Conservation (phyloP, 805 yeast species). For the Candida ovalis region DNA sequence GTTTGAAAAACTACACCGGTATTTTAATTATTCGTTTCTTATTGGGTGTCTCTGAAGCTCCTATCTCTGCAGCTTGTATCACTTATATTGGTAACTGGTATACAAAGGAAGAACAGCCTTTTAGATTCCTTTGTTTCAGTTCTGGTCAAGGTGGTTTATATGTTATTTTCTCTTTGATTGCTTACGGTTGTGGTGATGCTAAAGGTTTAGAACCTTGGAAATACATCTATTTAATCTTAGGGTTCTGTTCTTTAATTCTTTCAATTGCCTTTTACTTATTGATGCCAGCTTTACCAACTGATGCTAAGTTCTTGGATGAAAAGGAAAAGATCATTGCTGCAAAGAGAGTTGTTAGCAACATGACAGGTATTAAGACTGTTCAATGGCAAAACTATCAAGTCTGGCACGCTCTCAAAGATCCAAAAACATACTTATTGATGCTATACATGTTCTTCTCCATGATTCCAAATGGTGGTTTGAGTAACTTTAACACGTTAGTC, state of each 20-base stretch:
- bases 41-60: constrained; percentile 35
- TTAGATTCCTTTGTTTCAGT: constrained; percentile 24
- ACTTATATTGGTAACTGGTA: constrained; percentile 28
- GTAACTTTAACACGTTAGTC: constrained; percentile 27
- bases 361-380: constrained; percentile 28
- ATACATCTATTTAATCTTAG: constrained; percentile 24
- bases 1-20: constrained; percentile 34
- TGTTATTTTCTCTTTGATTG: constrained; percentile 21
- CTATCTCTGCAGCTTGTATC: constrained; percentile 32
- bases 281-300: constrained; percentile 26
- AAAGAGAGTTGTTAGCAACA: constrained; percentile 26
- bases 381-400: constrained; percentile 26
- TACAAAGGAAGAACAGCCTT: constrained; percentile 32
- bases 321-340: constrained; percentile 25
- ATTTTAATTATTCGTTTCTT: constrained; percentile 33
- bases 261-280: constrained; percentile 21
- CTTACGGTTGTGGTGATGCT: constrained; percentile 15
- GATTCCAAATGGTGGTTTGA: constrained; percentile 31
- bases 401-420: constrained; percentile 20
- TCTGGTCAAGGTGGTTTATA: constrained; percentile 28
- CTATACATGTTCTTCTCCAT: constrained; percentile 22
- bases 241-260: constrained; percentile 22
- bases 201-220: constrained; percentile 18
- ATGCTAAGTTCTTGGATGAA: constrained; percentile 26
- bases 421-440: constrained; percentile 21